Conservation (phyloP, 2,329 filamentous ascomycete genomes). For the Verticillium nubilum region DNA sequence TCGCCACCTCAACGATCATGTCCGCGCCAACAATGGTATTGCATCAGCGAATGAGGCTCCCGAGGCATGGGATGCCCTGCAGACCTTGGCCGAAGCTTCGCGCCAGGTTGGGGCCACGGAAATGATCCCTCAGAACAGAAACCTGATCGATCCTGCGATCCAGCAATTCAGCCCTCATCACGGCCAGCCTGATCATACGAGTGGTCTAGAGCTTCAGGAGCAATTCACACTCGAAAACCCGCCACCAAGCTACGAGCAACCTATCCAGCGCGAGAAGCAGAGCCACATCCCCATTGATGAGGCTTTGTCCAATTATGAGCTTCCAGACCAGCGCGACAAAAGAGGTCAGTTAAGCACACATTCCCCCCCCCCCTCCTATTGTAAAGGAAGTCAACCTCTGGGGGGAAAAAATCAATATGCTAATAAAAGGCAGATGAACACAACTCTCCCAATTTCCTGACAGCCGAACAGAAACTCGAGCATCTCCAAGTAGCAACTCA, state of each 20-base stretch:
- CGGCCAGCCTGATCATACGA: constrained; percentile 13
- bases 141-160: not conserved
- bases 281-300: not conserved
- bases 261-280: constrained; percentile 17
- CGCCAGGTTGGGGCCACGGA: constrained; percentile 54
- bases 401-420: not conserved
- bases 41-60: constrained; percentile 29
- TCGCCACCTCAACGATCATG: constrained; percentile 8
- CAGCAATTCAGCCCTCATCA: constrained; percentile 5
- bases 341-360: constrained; percentile 15
- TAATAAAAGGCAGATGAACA: constrained; percentile 6
- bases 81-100: constrained; percentile 84
- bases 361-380: too few relatives aligned
- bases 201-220: constrained; percentile 49
- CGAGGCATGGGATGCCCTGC: constrained; percentile 71
- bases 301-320: not conserved
- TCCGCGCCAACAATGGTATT: constrained; percentile 14
- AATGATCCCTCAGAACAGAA: constrained; percentile 5
- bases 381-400: too few relatives aligned
- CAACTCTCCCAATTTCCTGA: constrained; percentile 25
- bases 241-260: constrained; percentile 41
- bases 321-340: constrained; percentile 14
- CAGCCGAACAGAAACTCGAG: constrained; percentile 34
- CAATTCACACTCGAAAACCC: constrained; percentile 55
- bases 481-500: constrained; percentile 41